Base-by-base conservation (phyloP, 306 rosid genomes). In the Sicyos baderoa region DNA sequence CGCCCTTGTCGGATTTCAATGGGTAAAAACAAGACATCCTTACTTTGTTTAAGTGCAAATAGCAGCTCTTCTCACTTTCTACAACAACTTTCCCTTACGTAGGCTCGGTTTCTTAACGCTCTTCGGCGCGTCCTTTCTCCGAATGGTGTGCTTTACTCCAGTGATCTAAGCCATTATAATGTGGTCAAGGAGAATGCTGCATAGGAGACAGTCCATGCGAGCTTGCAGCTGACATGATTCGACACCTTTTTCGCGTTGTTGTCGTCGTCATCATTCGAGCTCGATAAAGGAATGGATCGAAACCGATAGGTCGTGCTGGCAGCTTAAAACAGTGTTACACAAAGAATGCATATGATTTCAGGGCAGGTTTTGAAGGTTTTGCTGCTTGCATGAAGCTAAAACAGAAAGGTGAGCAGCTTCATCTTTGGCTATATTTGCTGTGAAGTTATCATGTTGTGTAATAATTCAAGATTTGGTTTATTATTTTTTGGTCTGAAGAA, bases 1-100 rank as follows among this genome's bases (percentile, higher is more conserved):
- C 29, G 87, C 86, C 42, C 84, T 89, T 3, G 91, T 83, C 6
- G 77, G 81, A 79, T 89, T 89, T 79, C 96, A 92, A 70, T 87
- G 98, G 97, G 98, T 92, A 77, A 84, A 87, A 49, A 45, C 49
- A 63, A 42, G n/a, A 12, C 68, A 65, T 84, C 75, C 22, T 51
- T 21, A 16, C 68, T 72, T 45, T n/a, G 23, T 5, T 12, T 56
- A 13, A 25, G 17, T 72, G 45, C 56, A 19, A 23, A 23, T 14
- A 18, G 57, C 18, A 7, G 32, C 44, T 48, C 3, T 18, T 44
- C 68, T 72, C 37, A 52, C 27, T 65, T 54, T 72, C n/a, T 32
- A 29, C 37, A 9, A 40, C 23, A 10, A 27, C 60, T 62, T 62
- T 14, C n/a, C 56, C 40, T 9, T 16, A 49, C 49, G 15, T 45